Conservation (phyloP, 108 stramenopile genomes). For the Cyclotella cryptica region DNA sequence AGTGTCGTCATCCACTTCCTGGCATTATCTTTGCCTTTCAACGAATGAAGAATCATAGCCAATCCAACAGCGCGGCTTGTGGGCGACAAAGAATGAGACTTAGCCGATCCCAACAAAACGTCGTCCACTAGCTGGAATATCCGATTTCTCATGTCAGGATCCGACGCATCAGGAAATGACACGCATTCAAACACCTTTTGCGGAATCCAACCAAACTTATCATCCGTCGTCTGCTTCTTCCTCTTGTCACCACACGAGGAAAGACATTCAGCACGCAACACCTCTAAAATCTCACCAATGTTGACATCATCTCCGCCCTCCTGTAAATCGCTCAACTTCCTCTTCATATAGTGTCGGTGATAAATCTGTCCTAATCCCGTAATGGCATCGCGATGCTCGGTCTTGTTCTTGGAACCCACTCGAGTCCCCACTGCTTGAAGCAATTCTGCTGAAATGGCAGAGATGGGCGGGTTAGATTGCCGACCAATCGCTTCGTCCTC, state of each 20-base stretch:
- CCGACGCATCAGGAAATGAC: constrained; percentile 60
- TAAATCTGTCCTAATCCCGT: constrained; percentile 83
- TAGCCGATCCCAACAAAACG: constrained; percentile 53
- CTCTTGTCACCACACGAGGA: constrained; percentile 3
- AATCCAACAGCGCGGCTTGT: constrained; percentile 82
- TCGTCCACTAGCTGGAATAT: constrained; percentile 74
- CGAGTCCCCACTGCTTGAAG: constrained; percentile 70
- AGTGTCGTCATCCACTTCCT: constrained; percentile 65
- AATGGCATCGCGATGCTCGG: constrained; percentile 76
- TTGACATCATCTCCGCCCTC: constrained; percentile 74
- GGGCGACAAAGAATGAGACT: constrained; percentile 47
- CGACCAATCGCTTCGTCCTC: not conserved
- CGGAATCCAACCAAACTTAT: constrained; percentile 80
- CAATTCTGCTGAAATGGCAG: constrained; percentile 52
- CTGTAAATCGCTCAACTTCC: constrained; percentile 61
- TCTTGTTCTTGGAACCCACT: constrained; percentile 72
- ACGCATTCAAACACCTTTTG: constrained; percentile 70
- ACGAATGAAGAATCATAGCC: constrained; percentile 70
- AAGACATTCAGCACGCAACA: constrained; percentile 25
- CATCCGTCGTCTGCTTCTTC: constrained; percentile 31
- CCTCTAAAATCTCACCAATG: constrained; percentile 64
- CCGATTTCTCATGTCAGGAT: constrained; percentile 76
- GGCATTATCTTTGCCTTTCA: constrained; percentile 57
- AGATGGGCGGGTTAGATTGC: constrained; percentile 23
- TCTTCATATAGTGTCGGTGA: constrained; percentile 61